Base-by-base conservation (phyloP, 169 alveolate species). In the Cryptosporidium meleagridis region DNA sequence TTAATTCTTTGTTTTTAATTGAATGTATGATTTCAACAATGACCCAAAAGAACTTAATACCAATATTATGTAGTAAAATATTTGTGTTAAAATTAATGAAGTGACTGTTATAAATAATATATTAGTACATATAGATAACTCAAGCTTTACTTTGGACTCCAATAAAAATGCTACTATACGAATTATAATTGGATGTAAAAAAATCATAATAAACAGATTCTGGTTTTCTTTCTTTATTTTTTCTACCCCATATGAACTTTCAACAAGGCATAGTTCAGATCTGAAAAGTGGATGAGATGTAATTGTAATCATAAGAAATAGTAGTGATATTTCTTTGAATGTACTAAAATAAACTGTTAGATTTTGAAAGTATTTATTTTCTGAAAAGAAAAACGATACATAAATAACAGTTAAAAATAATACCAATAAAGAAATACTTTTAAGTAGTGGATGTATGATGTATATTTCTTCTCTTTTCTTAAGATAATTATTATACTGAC, bases 241-340 rank as follows among this genome's bases (percentile, higher is more conserved):
- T n/a, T n/a, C 12, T 10, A 31, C 33, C 12, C 72, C 72, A 31
- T 65, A 18, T 31, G 72, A 33, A 8, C 12, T 65, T 12, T 65
- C 52, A n/a, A 65, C 51, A 33, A 33, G 14, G 33, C 8, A 33
- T 35, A 65, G 10, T 65, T 65, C 72, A 8, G 72, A 65, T 31
- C 51, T 31, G n/a, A 65, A 59, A 5, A 59, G 4, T 3, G 72
- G 72, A n/a, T 65, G 48, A 10, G 72, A 65, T 35, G 72, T 35
- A 29, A 65, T n/a, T 14, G 51, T 65, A 5, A 65, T 65, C 3
- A 65, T 65, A 3, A 65, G 41, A 65, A 65, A 65, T 21, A 37
- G 44, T 31, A 65, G 8, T 0, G 51, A 65, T 65, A 33, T n/a
- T 16, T 65, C 72, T n/a, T 35, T 65, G 1, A 65, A 37, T 31